Evolutionary conservation across 1,139 yeast species (phyloP), one percentile per base, ranked within the genome.

Genomic region (Geotrichum histeridarum): DNA sequence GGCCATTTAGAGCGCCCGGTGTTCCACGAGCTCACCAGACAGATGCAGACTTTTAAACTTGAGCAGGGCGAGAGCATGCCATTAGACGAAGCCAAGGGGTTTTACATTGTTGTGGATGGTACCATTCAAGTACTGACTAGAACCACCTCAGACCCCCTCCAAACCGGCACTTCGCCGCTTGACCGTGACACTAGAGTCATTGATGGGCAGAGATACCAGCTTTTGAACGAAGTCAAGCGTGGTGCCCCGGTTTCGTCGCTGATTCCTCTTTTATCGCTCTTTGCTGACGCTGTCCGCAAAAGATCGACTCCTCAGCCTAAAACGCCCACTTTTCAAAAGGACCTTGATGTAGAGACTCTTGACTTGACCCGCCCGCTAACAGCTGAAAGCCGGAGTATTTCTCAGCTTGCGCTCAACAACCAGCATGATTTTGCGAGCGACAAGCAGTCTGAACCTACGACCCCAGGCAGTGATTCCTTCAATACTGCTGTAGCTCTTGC

Each of bases 91-190:
- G 79, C 82, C 22, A 73, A 86, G 31, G 98, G 98, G 0, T 90
- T 93, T 64, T 83, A 93, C 45, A 86, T 93, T 50, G 96, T 93
- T n/a, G 96, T 91, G 0, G 98, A 91, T 63, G 99, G 99, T 0
- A 78, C 83, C 9, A 80, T 91, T 44, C 91, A 88, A 62, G 88
- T 93, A 0, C 90, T 82, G 66, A 83, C 86, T 51, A 81, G 80
- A 18, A 22, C 18, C 9, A 7, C 8, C 11, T n/a, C 41, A 1
- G 55, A 44, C 33, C 46, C 51, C 4, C 44, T 14, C n/a, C 50
- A 48, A 22, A 22, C 11, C n/a, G 15, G 15, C 12, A 17, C 15
- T 15, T 12, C 42, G 8, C 37, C 32, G 14, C 14, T 14, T 5
- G 33, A 45, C 27, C 41, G 42, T 11, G 49, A 45, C 39, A 35